phyloP scores from a whole-genome alignment of 208 protist species.

The Wallacemonas collosoma region DNA sequence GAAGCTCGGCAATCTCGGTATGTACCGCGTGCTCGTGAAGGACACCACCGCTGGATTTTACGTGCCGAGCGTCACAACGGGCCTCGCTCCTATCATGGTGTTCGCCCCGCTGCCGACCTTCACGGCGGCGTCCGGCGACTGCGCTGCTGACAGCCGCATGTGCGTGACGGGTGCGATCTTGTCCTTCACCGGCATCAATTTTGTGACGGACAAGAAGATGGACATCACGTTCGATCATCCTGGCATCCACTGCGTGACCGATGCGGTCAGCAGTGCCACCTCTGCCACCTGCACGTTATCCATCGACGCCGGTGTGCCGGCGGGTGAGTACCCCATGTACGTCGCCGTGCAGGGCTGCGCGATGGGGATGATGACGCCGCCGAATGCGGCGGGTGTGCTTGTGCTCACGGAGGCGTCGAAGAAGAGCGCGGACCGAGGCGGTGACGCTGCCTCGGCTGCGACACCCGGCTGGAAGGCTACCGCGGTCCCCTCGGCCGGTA shows the following conservation, averaged over 20 bases:
- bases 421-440: neutral
- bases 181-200: constrained; percentile 24
- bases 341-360: constrained; percentile 19
- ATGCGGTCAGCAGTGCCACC: neutral
- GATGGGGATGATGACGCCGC: constrained; percentile 23
- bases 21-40: constrained; percentile 22
- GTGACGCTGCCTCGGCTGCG: neutral
- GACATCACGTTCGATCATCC: constrained; percentile 4
- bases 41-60: constrained; percentile 17
- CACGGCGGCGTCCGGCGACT: neutral
- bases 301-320: constrained; percentile 6
- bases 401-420: neutral
- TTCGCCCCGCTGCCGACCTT: constrained; percentile 6
- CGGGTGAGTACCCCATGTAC: constrained; percentile 21
- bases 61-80: constrained; percentile 13
- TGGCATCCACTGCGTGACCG: neutral
- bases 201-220: constrained; percentile 9
- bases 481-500: neutral
- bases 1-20: constrained; percentile 18
- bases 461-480: constrained; percentile 10
- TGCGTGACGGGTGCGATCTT: constrained; percentile 17
- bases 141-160: constrained; percentile 14
- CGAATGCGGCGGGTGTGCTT: constrained; percentile 15
- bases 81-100: constrained; percentile 5
- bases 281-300: neutral